Evolutionary conservation across 306 rosid genomes (phyloP), one percentile per base, ranked within the genome.

Genomic region (Vicia sativa): DNA sequence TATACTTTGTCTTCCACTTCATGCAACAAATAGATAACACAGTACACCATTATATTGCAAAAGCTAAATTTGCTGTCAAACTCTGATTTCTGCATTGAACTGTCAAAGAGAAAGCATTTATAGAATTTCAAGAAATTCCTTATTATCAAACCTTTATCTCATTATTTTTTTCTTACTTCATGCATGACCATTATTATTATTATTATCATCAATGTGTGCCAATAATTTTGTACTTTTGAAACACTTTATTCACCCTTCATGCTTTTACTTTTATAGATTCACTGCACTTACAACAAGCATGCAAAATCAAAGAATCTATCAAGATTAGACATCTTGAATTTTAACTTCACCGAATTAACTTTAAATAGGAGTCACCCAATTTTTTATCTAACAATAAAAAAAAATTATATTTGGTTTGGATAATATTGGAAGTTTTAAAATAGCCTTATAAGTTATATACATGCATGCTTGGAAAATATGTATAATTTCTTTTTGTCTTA

Each of bases 1-100:
- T 66, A 66, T 68, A 16, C 78, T 74, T 59, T 84, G 85, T 80
- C 83, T 80, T 78, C 89, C 89, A 84, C 91, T 83, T 83, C 89
- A 84, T 80, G 88, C 85, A 82, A 72, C 80, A 67, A 56, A 66
- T 49, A 62, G 82, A 81, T 71, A 76, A 82, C 81, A 72, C 78
- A 74, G 68, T 49, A 58, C 67, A 76, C 56, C 71, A 77, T 56
- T 74, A 43, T 74, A 43, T 74, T 74, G 56, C 76, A 72, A 87
- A 79, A 83, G 90, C 75, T 19, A 13, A 38, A 41, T 67, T 63
- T 58, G 82, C 73, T 57, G 66, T 73, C 86, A 43, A 79, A 34
- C 52, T 78, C 67, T 78, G 58, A 72, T 67, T 62, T 45, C 75
- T 50, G 23, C 63, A 53, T 25, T n/a, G 11, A 71, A 69, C 56